Percentiles rank a stretch among this genome's conserved stretches.
phyloP scores from a whole-genome alignment of 2,329 filamentous ascomycete species.

The Diplodia intermedia region DNA sequence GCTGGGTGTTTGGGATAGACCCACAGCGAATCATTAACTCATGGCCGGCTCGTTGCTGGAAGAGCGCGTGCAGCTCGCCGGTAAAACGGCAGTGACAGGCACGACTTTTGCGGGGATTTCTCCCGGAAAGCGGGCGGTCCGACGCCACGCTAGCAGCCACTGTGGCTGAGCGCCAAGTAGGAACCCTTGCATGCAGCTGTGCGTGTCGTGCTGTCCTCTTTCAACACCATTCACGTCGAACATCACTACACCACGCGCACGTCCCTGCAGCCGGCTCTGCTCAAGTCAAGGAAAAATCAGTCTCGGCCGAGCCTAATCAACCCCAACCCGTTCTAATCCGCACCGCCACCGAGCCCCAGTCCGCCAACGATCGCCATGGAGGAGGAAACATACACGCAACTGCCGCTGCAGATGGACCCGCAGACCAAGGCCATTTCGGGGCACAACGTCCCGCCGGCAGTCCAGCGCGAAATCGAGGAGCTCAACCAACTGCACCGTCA shows the following conservation, averaged over 20 bases:
- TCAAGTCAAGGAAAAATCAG: not conserved
- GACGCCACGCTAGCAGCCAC: conserved; percentile 1
- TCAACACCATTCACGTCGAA: conserved; percentile 18
- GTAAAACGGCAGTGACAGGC: not conserved
- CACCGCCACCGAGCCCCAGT: not conserved
- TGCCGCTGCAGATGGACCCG: conserved; percentile 83
- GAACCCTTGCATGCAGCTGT: conserved; percentile 15
- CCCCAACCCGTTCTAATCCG: not conserved
- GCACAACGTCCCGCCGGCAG: conserved; percentile 48
- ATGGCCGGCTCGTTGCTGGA: not conserved
- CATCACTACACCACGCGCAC: conserved; percentile 22
- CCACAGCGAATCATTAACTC: conserved; percentile 20
- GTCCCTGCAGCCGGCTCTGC: conserved; percentile 8
- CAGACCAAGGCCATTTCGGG: conserved; percentile 74
- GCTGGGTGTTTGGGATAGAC: conserved; percentile 11
- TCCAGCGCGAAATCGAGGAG: conserved; percentile 62
- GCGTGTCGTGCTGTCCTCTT: conserved; percentile 28
- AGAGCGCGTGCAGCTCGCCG: no score
- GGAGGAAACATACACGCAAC: conserved; percentile 75
- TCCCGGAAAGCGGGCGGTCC: conserved; percentile 9
- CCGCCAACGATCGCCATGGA: conserved; percentile 24
- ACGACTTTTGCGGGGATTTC: conserved; percentile 1
- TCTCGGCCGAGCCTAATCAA: not conserved
- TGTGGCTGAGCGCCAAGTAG: conserved; percentile 20
- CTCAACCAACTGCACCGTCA: conserved; percentile 81